Evolutionary conservation across 345 rosid genomes (phyloP).

Genomic region (Stellera chamaejasme): DNA sequence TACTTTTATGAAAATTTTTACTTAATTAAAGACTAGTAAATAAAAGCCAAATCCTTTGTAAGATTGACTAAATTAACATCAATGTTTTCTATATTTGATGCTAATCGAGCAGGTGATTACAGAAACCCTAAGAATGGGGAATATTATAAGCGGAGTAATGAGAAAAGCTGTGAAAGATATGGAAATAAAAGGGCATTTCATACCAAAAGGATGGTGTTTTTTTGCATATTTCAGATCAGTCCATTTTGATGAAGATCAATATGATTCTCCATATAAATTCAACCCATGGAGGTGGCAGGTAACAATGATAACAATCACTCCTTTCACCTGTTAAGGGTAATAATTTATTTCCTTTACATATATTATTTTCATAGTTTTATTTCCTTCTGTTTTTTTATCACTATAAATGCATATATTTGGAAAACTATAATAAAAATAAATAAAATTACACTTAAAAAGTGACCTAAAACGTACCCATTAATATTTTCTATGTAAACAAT

Average conservation of each 20-base stretch:
- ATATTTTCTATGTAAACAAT: too few relatives aligned
- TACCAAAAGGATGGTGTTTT: constrained; percentile 94
- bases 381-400: too few relatives aligned
- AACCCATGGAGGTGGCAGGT: constrained; percentile 99
- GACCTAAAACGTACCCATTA: too few relatives aligned
- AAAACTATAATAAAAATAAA: too few relatives aligned
- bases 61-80: neutral
- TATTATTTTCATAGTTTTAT: too few relatives aligned
- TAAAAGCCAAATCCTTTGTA: neutral
- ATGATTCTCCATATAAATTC: constrained; percentile 74
- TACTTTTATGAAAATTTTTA: neutral
- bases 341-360: too few relatives aligned
- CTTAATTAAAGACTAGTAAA: neutral
- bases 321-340: too few relatives aligned
- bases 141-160: constrained; percentile 85
- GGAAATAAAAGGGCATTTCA: constrained; percentile 68
- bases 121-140: constrained; percentile 88
- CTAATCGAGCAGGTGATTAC: constrained; percentile 62
- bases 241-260: constrained; percentile 80
- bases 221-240: constrained; percentile 83
- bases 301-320: constrained; percentile 13
- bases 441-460: too few relatives aligned
- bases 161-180: constrained; percentile 79
- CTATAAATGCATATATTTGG: too few relatives aligned
- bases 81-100: neutral